Evolutionary conservation across 2,329 filamentous ascomycete genomes (phyloP), one percentile per base, ranked within the genome.

Genomic region (Periconia sp.): DNA sequence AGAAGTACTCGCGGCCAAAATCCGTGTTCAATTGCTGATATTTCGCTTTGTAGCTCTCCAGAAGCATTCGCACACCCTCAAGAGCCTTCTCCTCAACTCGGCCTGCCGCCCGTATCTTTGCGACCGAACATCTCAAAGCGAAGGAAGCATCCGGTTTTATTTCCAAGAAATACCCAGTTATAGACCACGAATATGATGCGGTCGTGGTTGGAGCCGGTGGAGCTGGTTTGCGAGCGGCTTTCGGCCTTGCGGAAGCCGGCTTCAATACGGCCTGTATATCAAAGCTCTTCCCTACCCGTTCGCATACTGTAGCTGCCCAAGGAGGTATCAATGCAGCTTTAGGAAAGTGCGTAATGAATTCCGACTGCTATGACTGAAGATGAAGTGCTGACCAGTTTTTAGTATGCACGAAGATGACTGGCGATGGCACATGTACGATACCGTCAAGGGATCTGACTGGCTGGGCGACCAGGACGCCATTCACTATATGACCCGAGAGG

Each of bases 371-470:
- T 19, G 6, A 27, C 27, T 10, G 13, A 14, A 42, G n/a, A 46
- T 15, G 23, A 41, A 35, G 40, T 46, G 45, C 55, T 54, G 53
- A 57, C 37, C 23, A 17, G 11, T n/a, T 18, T 59, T 15, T 53
- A 77, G 73, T 81, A 97, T 97, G 92, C 92, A 96, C 83, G 86
- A 93, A 81, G 92, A 97, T 71, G 92, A 97, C 80, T 97, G 92
- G 92, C 87, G 92, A 82, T 97, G 92, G 92, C 92, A 97, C 80
- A 97, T 97, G 92, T 97, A 97, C 82, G 92, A 97, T 77, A 97
- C 92, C 42, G 92, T 97, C 74, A 97, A 97, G 83, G 92, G 92
- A 62, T 96, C 91, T 62, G 92, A 97, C 82, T 97, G 92, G 92
- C 85, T 97, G 48, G 92, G 92, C 76, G 92, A 97, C 77, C 92